phyloP scores from a whole-genome alignment of 2,329 filamentous ascomycete species.

The Exserohilum turcica region DNA sequence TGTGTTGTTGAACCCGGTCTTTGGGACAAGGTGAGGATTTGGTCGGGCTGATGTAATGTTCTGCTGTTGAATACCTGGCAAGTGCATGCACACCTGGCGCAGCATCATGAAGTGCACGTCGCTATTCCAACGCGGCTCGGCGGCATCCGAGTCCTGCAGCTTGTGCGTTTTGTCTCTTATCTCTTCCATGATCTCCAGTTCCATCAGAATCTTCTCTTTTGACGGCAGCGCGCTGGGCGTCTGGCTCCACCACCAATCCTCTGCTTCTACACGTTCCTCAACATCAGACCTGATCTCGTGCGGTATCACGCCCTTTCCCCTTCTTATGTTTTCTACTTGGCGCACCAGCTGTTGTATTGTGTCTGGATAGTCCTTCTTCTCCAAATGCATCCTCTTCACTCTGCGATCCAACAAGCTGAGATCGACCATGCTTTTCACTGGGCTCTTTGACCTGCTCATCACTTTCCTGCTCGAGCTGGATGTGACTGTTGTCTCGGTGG shows the following conservation, averaged over 20 bases:
- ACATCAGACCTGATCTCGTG: too few relatives aligned
- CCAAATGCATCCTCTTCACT: slow-evolving; percentile 11
- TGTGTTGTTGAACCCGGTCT: slow-evolving; percentile 4
- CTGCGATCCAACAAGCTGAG: slow-evolving; percentile 10
- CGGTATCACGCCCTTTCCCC: too few relatives aligned
- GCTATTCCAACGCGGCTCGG: slow-evolving; percentile 7
- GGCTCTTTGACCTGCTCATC: slow-evolving; percentile 15
- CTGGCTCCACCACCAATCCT: too few relatives aligned
- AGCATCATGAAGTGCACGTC: slow-evolving; percentile 7
- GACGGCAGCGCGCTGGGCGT: too few relatives aligned
- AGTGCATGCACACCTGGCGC: slow-evolving; percentile 7
- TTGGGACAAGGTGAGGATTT: slow-evolving; percentile 10
- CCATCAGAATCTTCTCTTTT: too few relatives aligned
- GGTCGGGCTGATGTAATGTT: slow-evolving; percentile 9
- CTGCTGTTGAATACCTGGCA: slow-evolving; percentile 8
- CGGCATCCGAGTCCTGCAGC: too few relatives aligned
- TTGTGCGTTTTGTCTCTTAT: background rate
- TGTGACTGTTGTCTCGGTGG: too few relatives aligned
- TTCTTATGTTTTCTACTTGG: slow-evolving; percentile 1
- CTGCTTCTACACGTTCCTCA: too few relatives aligned
- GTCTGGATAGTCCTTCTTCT: slow-evolving; percentile 3
- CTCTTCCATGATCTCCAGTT: slow-evolving; percentile 10
- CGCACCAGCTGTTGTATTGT: slow-evolving; percentile 5
- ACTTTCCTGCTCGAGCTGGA: too few relatives aligned
- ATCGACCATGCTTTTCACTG: slow-evolving; percentile 11